These are phyloP conservation scores for Chrysanthemum seticuspe DNA, from an alignment of 129 eudicot species.

Conservation along the genomic window DNA sequence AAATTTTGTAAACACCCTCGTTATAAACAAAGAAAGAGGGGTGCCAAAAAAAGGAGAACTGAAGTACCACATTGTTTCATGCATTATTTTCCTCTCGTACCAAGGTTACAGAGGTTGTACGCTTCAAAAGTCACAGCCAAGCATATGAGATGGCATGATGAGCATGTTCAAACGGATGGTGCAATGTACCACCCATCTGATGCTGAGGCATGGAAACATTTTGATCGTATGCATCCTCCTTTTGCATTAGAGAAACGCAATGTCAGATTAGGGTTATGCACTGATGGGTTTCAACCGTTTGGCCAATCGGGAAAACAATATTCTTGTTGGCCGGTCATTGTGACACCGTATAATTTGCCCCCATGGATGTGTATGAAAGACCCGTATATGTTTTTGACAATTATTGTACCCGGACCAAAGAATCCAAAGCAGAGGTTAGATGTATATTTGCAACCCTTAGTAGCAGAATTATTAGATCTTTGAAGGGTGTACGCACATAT, in stretches of 20 bases:
- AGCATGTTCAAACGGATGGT: background rate
- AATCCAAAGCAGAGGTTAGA: background rate
- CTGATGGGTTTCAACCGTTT: background rate
- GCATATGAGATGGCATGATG: slow-evolving; percentile 9
- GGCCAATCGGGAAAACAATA: background rate
- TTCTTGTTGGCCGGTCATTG: slow-evolving; percentile 29
- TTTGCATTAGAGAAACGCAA: background rate
- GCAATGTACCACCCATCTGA: background rate
- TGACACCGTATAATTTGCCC: slow-evolving; percentile 25
- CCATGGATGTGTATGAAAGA: background rate
- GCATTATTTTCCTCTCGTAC: background rate
- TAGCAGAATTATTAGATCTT: slow-evolving; percentile 12
- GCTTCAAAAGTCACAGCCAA: background rate
- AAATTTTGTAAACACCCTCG: background rate
- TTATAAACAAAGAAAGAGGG: background rate
- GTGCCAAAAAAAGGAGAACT: background rate
- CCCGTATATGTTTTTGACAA: no score
- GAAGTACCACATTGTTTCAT: background rate
- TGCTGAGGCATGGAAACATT: background rate
- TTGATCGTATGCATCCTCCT: background rate
- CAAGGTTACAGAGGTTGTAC: background rate
- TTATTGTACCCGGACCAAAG: background rate
- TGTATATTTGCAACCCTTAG: slow-evolving; percentile 22
- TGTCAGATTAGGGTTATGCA: background rate
- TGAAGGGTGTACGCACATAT: background rate